Base-by-base conservation (phyloP, 495 filamentous ascomycete species). In the Chaetomidium leptoderma region DNA sequence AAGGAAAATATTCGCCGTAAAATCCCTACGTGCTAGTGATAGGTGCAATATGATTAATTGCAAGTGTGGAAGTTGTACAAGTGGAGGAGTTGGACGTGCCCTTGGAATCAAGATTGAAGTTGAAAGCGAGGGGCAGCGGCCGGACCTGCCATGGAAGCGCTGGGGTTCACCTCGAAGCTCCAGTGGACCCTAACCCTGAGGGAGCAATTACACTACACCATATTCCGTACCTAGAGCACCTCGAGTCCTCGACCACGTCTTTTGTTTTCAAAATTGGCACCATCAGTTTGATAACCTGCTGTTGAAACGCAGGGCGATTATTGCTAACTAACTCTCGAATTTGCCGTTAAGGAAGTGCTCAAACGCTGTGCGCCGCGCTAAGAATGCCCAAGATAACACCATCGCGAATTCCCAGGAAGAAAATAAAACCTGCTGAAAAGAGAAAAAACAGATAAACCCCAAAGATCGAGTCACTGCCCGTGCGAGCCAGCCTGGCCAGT, bases 401-500 rank as follows among this genome's bases (percentile, higher is more conserved):
- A 14, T 39, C 36, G n/a, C 36, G 36, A 39, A 27, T 21, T 26
- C 30, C n/a, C n/a, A n/a, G n/a, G n/a, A n/a, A n/a, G 4, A 17
- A 8, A 48, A 49, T 14, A 36, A 49, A 35, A 27, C 14, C n/a
- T n/a, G n/a, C n/a, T 16, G 1, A 7, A 14, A 17, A 24, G 29
- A 24, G 7, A 30, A 13, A 45, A 27, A 43, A 42, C 10, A 4
- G 21, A 7, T 35, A 3, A 8, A 37, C 29, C 6, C 24, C 17
- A 6, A 24, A 55, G n/a, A n/a, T n/a, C 10, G 40, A 24, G 7
- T 66, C 66, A 80, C 63, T 78, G 63, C 40, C 69, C 72, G 60
- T 77, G 74, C 13, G 76, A 74, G 2, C 77, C 78, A 8, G 78
- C 78, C 48, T 81, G 77, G 40, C 76, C 66, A 44, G 59, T 55